Conservation (phyloP, 192 early-diverging fungal genomes). For the Linnemannia schmuckeri region DNA sequence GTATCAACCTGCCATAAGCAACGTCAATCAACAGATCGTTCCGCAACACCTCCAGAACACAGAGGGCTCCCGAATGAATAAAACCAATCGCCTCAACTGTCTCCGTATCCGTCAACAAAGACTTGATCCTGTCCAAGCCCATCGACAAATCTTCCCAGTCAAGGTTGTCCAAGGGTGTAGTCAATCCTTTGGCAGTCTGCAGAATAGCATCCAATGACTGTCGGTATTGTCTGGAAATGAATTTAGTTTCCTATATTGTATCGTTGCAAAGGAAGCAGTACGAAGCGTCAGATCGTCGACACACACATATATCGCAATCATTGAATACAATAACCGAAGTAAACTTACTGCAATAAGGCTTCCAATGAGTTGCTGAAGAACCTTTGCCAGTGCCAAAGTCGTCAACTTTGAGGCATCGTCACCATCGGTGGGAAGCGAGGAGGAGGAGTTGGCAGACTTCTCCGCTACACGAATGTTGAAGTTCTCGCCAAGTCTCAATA, state of each 20-base stretch:
- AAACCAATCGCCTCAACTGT: constrained; percentile 8
- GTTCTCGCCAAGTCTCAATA: constrained; percentile 24
- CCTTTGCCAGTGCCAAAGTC: constrained; percentile 11
- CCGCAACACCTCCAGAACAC: constrained; percentile 17
- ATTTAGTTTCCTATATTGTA: constrained; percentile 31
- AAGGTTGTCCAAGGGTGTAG: constrained; percentile 39
- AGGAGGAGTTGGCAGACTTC: neutral
- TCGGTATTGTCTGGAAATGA: constrained; percentile 16
- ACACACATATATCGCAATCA: neutral
- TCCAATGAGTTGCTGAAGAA: constrained; percentile 30
- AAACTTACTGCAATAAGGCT: constrained; percentile 38
- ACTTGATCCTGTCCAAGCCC: constrained; percentile 35
- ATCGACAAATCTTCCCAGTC: constrained; percentile 46
- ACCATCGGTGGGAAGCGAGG: neutral
- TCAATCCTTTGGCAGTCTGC: constrained; percentile 29
- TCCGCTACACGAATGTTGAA: constrained; percentile 21
- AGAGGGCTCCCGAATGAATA: constrained; percentile 7
- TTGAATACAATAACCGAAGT: neutral
- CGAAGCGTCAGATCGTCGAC: neutral
- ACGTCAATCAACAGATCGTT: constrained; percentile 32
- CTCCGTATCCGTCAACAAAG: constrained; percentile 5
- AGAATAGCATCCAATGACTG: constrained; percentile 33
- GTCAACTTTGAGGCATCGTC: neutral
- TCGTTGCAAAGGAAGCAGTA: neutral
- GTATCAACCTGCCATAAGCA: constrained; percentile 18